These are phyloP conservation scores for Myxozyma lipomycoides DNA, from an alignment of 805 yeast species.

Conservation along the genomic window DNA sequence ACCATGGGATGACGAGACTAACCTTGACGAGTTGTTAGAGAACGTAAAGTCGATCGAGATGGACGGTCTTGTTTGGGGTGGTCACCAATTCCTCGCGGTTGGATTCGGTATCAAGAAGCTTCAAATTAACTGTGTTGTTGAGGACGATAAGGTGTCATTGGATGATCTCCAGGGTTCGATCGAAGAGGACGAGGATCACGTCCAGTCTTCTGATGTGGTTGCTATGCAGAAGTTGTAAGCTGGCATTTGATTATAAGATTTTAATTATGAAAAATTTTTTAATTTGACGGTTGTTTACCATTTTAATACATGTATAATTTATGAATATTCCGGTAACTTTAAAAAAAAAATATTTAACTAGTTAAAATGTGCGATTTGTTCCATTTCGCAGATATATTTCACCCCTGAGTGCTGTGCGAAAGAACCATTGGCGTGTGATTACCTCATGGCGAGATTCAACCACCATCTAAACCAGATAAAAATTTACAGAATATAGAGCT, in stretches of 20 bases:
- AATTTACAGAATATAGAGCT: no score
- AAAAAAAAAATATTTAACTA: no score
- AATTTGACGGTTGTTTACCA: no score
- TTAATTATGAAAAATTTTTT: neutral
- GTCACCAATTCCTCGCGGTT: slow-evolving; percentile 89
- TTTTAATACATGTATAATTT: no score
- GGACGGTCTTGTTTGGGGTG: slow-evolving; percentile 99
- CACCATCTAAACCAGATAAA: no score
- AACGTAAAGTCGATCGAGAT: slow-evolving; percentile 77
- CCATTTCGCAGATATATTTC: no score
- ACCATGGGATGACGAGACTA: slow-evolving; percentile 99
- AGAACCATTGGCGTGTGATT: no score
- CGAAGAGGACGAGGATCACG: slow-evolving; percentile 96
- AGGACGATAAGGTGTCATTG: slow-evolving; percentile 91
- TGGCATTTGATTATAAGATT: neutral
- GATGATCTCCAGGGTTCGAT: slow-evolving; percentile 74
- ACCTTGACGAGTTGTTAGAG: slow-evolving; percentile 81
- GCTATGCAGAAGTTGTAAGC: slow-evolving; percentile 29
- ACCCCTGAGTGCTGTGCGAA: no score
- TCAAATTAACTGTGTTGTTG: slow-evolving; percentile 96
- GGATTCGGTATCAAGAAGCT: slow-evolving; percentile 99
- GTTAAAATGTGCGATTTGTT: no score
- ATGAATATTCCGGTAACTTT: no score
- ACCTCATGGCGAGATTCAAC: no score
- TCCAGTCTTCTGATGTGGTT: slow-evolving; percentile 94